Evolutionary conservation across 805 yeast species (phyloP).

Genomic region (Aciculoconidium aculeatum): DNA sequence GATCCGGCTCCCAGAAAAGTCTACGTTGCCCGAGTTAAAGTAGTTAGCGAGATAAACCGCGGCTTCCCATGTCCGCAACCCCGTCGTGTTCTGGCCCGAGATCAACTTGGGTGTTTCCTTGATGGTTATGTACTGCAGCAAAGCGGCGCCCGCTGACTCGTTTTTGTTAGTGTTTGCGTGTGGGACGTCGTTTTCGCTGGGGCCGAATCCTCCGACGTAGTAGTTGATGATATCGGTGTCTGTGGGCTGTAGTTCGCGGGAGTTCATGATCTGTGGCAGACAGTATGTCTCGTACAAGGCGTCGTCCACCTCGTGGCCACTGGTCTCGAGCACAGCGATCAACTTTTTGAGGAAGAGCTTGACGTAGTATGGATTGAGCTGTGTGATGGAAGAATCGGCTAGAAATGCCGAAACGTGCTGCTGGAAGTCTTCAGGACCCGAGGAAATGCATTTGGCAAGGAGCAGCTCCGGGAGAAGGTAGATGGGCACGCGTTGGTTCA

Average conservation of each 20-base stretch:
- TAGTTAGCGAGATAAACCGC: slow-evolving; percentile 60
- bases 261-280: slow-evolving; percentile 23
- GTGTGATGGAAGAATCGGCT: slow-evolving; percentile 12
- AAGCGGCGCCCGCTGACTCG: slow-evolving; percentile 21
- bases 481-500: slow-evolving; percentile 5
- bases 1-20: slow-evolving; percentile 26
- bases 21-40: slow-evolving; percentile 19
- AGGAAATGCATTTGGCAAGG: too few relatives aligned
- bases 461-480: too few relatives aligned
- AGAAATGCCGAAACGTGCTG: slow-evolving; percentile 1
- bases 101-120: slow-evolving; percentile 60
- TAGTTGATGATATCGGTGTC: slow-evolving; percentile 35
- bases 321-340: slow-evolving; percentile 27
- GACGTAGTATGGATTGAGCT: slow-evolving; percentile 51
- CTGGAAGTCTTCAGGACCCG: not conserved
- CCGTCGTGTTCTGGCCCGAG: slow-evolving; percentile 80
- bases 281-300: slow-evolving; percentile 40
- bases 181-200: slow-evolving; percentile 10
- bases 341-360: slow-evolving; percentile 40
- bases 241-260: slow-evolving; percentile 30
- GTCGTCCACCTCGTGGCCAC: slow-evolving; percentile 25
- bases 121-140: slow-evolving; percentile 32
- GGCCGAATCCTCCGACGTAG: slow-evolving; percentile 17
- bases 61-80: slow-evolving; percentile 92
- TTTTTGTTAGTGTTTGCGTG: slow-evolving; percentile 17